Base-by-base conservation (phyloP, 805 yeast species). In the Yarrowia sp. region DNA sequence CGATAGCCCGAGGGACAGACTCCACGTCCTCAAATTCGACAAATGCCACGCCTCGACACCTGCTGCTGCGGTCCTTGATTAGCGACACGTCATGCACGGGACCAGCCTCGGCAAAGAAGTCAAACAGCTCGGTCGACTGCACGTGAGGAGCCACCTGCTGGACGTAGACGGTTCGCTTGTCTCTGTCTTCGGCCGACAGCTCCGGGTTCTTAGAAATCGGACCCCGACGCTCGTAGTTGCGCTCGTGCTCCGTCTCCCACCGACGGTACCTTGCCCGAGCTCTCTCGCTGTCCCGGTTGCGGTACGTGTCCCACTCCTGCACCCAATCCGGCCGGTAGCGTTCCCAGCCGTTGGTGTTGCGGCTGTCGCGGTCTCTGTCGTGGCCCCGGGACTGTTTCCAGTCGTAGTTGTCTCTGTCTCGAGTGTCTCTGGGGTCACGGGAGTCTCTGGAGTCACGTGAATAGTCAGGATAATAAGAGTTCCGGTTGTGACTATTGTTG, bases 21-120 rank as follows among this genome's bases (percentile, higher is more conserved):
- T 75, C 78, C 15, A 67, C 64, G 53, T 74, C 69, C 15, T 71
- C 69, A 64, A 77, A 78, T 63, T 77, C 80, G 32, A 77, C 80
- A 70, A 75, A 77, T 22, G 77, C 80, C 26, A 78, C 76, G 10
- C 80, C 80, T 67, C 76, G 77, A 8, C 79, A 76, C 5, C 79
- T 71, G 32, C 74, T 74, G 42, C 76, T 72, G 9, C 76, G 70
- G 64, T 77, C 80, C 56, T 75, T 75, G 61, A 77, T 79, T 35
- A 77, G 77, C 26, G 77, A 76, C 14, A 79, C 79, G 43, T 76
- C 78, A 9, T 72, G 72, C 8, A 78, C 80, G 8, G 73, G 72
- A 0, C 80, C 80, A 3, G 74, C 78, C 41, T 74, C 70, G 56
- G 75, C 79, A 61, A 77, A 78, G 70, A 77, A 76, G 32, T 73